Evolutionary conservation across 192 early-diverging fungal species (phyloP).

Genomic region (Gorgonomyces haynaldii): DNA sequence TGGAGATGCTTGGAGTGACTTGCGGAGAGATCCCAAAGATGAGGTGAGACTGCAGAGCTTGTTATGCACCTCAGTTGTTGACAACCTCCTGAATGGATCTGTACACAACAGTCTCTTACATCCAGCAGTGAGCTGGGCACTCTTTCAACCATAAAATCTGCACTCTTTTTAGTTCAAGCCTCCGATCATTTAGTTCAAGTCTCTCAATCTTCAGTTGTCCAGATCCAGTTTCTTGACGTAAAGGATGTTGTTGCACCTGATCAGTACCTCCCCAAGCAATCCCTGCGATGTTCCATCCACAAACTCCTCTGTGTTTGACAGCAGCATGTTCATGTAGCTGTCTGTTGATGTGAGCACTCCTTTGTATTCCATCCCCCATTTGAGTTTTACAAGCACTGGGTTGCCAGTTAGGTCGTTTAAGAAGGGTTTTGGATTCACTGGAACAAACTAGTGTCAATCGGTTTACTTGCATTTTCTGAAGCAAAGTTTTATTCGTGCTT

Average conservation of each 20-base stretch:
- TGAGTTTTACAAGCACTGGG: conserved; percentile 83
- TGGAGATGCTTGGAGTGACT: no score
- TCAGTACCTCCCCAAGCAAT: conserved; percentile 82
- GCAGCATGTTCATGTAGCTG: conserved; percentile 96
- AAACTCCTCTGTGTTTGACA: conserved; percentile 90
- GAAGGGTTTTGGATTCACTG: conserved; percentile 97
- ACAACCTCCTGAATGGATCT: no score
- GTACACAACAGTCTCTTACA: no score
- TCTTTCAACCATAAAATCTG: no score
- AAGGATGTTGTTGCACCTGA: conserved; percentile 50
- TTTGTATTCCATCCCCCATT: conserved; percentile 99
- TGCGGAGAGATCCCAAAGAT: no score
- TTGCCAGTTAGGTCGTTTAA: conserved; percentile 86
- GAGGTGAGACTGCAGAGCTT: no score
- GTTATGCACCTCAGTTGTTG: no score
- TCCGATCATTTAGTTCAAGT: no score
- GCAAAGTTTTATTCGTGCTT: background rate
- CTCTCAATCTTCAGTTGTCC: no score
- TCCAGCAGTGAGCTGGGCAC: no score
- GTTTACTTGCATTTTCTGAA: background rate
- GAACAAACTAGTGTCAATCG: conserved; percentile 53
- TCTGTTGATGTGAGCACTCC: conserved; percentile 81
- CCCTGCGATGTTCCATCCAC: conserved; percentile 83
- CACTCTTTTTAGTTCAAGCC: no score
- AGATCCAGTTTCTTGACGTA: conserved; percentile 27